phyloP scores from a whole-genome alignment of 352 stramenopile species.

The Chrysophaeum taylorii region DNA sequence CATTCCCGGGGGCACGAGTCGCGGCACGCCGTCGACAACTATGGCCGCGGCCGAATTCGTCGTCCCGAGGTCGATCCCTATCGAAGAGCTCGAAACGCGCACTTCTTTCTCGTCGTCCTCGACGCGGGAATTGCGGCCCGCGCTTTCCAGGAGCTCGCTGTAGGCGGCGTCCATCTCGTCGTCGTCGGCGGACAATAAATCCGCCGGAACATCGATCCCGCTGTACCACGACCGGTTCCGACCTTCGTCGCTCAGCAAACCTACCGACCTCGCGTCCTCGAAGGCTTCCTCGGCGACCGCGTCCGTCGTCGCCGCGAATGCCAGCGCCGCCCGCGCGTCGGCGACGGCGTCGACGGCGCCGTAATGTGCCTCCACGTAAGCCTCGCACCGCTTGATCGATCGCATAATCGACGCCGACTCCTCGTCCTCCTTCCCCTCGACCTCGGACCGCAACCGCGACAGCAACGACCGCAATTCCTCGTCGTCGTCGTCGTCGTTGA shows the following conservation, averaged over 20 bases:
- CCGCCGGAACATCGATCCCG: background rate
- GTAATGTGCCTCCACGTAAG: background rate
- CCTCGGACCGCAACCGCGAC: background rate
- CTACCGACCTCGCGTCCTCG: background rate
- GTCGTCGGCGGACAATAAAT: background rate
- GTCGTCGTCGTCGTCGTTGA: conserved; percentile 11
- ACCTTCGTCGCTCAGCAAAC: background rate
- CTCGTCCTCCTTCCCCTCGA: background rate
- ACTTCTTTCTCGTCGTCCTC: background rate
- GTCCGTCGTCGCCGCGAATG: conserved; percentile 7
- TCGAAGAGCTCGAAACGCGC: conserved; percentile 30
- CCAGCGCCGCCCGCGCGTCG: background rate
- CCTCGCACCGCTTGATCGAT: background rate
- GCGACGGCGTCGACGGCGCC: background rate
- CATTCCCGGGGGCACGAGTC: conserved; percentile 5
- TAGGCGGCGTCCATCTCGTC: background rate
- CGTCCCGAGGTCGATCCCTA: conserved; percentile 64
- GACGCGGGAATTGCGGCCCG: background rate
- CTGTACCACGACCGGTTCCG: background rate
- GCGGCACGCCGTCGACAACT: conserved; percentile 32
- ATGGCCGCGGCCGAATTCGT: conserved; percentile 58
- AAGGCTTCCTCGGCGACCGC: background rate
- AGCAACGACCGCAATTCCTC: background rate
- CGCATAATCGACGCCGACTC: background rate
- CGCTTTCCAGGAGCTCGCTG: background rate